A percentile compares a stretch with the other conserved stretches of the same genome.
phyloP scores from a whole-genome alignment of 331 rosid genomes.

The Rhamnella rubrinervis region DNA sequence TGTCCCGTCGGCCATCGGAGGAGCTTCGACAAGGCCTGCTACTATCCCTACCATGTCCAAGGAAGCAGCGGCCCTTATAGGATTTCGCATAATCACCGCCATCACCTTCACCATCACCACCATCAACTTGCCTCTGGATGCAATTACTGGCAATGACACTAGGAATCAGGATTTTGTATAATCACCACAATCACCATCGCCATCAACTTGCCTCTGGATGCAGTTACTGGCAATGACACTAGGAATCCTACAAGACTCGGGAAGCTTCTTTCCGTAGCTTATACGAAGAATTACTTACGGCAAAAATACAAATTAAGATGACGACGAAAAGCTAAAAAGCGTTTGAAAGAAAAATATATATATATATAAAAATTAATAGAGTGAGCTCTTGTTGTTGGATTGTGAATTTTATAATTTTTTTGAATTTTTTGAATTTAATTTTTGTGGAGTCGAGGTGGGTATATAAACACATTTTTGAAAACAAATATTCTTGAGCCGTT shows the following conservation, averaged over 20 bases:
- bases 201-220: conserved; percentile 8
- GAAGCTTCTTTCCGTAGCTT: background rate
- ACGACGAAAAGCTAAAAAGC: conserved; percentile 6
- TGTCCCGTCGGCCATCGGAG: conserved; percentile 20
- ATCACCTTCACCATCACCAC: conserved; percentile 3
- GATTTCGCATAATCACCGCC: conserved; percentile 24
- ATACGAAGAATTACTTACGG: background rate
- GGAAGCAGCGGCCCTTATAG: conserved; percentile 33
- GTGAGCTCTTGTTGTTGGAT: conserved; percentile 19
- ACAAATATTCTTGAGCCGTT: conserved; percentile 32
- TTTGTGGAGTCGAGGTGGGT: background rate
- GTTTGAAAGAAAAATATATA: background rate
- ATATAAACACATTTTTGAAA: background rate
- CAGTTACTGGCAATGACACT: conserved; percentile 21
- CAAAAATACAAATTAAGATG: background rate
- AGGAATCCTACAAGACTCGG: background rate
- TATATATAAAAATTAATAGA: background rate
- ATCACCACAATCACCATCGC: conserved; percentile 4
- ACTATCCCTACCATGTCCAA: conserved; percentile 20
- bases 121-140: conserved; percentile 8
- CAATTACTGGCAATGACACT: conserved; percentile 22
- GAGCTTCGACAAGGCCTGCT: conserved; percentile 30
- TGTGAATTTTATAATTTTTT: background rate
- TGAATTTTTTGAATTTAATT: background rate
- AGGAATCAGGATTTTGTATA: conserved; percentile 19